Percentiles rank a stretch among this genome's conserved stretches.
phyloP scores from a whole-genome alignment of 805 yeast genomes.

The Tetrapisispora taiwanensis region DNA sequence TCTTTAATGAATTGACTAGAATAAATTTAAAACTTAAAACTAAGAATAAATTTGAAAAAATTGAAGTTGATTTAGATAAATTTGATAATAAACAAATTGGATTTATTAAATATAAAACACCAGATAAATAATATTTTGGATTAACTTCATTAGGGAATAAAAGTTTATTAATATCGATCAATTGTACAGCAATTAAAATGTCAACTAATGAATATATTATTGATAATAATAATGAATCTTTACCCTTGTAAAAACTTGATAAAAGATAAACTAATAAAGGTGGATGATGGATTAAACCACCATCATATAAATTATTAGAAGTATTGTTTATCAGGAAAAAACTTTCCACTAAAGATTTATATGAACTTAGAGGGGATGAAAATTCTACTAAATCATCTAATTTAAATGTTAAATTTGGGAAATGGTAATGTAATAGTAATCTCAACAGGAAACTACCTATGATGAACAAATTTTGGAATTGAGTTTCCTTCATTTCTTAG shows the following conservation, averaged over 20 bases:
- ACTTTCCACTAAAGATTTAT: slow-evolving; percentile 51
- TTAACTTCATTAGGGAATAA: slow-evolving; percentile 7
- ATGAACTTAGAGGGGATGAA: slow-evolving; percentile 29
- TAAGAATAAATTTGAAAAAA: slow-evolving; percentile 51
- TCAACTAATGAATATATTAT: slow-evolving; percentile 52
- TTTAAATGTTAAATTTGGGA: slow-evolving; percentile 19
- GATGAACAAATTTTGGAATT: background rate
- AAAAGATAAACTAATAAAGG: slow-evolving; percentile 52
- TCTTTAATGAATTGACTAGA: slow-evolving; percentile 29
- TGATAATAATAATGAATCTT: slow-evolving; percentile 7
- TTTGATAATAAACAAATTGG: slow-evolving; percentile 68
- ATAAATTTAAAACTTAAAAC: background rate
- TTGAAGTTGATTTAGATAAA: slow-evolving; percentile 55
- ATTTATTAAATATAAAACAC: slow-evolving; percentile 62
- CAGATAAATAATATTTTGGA: slow-evolving; percentile 30
- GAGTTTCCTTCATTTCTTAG: background rate
- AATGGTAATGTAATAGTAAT: slow-evolving; percentile 12
- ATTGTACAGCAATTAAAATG: slow-evolving; percentile 41
- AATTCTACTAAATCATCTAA: slow-evolving; percentile 27
- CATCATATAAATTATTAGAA: slow-evolving; percentile 61
- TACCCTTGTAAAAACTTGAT: slow-evolving; percentile 6
- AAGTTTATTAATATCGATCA: slow-evolving; percentile 39
- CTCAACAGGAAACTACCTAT: slow-evolving; percentile 6
- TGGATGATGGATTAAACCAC: slow-evolving; percentile 81
- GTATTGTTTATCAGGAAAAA: slow-evolving; percentile 44